phyloP scores from a whole-genome alignment of 2,329 filamentous ascomycete genomes.

The Dryadomyces sulphureus region DNA sequence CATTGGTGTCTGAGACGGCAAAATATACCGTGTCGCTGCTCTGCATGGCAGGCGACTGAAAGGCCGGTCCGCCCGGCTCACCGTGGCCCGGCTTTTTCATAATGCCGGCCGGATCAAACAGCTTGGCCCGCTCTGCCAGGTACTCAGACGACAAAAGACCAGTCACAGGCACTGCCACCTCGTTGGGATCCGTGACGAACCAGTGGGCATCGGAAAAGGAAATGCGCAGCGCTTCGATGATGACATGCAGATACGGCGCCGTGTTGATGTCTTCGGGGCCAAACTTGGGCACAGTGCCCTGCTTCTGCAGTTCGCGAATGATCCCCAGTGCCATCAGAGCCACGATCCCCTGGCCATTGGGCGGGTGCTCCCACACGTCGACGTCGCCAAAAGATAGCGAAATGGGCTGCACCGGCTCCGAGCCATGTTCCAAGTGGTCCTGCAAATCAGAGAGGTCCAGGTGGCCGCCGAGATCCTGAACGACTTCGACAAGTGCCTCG shows the following conservation, averaged over 20 bases:
- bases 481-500: slow-evolving; percentile 64
- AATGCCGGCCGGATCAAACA: slow-evolving; percentile 41
- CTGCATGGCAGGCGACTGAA: slow-evolving; percentile 55
- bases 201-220: slow-evolving; percentile 81
- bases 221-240: slow-evolving; percentile 79
- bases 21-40: slow-evolving; percentile 95
- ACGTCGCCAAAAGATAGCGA: slow-evolving; percentile 58
- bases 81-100: slow-evolving; percentile 55
- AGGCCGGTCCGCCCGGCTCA: slow-evolving; percentile 23
- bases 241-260: slow-evolving; percentile 63
- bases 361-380: slow-evolving; percentile 90
- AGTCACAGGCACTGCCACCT: slow-evolving; percentile 51
- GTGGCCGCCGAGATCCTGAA: slow-evolving; percentile 60
- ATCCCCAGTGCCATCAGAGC: slow-evolving; percentile 91
- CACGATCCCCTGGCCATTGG: slow-evolving; percentile 91
- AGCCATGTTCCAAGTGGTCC: slow-evolving; percentile 51
- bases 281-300: slow-evolving; percentile 61
- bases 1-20: slow-evolving; percentile 61
- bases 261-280: slow-evolving; percentile 61
- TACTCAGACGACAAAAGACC: slow-evolving; percentile 60
- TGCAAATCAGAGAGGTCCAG: slow-evolving; percentile 68
- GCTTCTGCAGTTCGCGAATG: slow-evolving; percentile 67
- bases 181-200: slow-evolving; percentile 77
- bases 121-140: slow-evolving; percentile 50
- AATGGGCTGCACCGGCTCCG: slow-evolving; percentile 72